Evolutionary conservation across 2,329 filamentous ascomycete genomes (phyloP), one percentile per base, ranked within the genome.

Genomic region (Aspergillus piperis): DNA sequence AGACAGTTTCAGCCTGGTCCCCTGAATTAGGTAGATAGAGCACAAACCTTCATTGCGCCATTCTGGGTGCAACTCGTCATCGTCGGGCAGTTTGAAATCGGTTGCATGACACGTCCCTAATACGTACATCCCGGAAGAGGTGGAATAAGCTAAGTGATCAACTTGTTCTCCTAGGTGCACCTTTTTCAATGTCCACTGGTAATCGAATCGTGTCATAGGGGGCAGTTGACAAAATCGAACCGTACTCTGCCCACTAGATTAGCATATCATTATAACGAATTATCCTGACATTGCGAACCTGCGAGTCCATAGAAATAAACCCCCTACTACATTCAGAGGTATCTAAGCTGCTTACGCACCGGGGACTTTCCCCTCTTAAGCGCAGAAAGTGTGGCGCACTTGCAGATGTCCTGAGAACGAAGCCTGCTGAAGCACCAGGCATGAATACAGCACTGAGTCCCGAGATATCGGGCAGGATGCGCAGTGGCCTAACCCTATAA

Each of bases 391-490:
- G 88, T 0, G 94, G 92, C 5, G 84, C 77, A 54, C 89, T 92
- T 65, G 91, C 90, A 38, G 91, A 85, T 51, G 91, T 91, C 70
- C 91, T 96, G 47, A 97, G 74, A 48, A 99, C 79, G 73, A 98
- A 93, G 60, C 87, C 88, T 0, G 94, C 90, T 0, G 91, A 91
- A 3, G 83, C 77, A 0, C 94, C 93, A 0, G 92, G 88, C 53
- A 97, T 83, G 71, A 96, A 95, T 1, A 98, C 88, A 1, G 90
- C 85, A 70, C 86, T 89, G 73, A 93, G 92, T 3, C 92, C 91
- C 30, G 84, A 86, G n/a, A 97, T 60, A 62, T 81, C 69, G 13
- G 69, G 62, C 21, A 84, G 68, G 44, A 73, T 70, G 54, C 80
- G 78, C 67, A 84, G 74, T 19, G 78, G 75, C 50, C 72, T 81